A percentile compares a stretch with the other conserved stretches of the same genome.
These are phyloP conservation scores for Botrytis galanthina DNA, from an alignment of 2,329 filamentous ascomycete genomes.

Conservation along the genomic window DNA sequence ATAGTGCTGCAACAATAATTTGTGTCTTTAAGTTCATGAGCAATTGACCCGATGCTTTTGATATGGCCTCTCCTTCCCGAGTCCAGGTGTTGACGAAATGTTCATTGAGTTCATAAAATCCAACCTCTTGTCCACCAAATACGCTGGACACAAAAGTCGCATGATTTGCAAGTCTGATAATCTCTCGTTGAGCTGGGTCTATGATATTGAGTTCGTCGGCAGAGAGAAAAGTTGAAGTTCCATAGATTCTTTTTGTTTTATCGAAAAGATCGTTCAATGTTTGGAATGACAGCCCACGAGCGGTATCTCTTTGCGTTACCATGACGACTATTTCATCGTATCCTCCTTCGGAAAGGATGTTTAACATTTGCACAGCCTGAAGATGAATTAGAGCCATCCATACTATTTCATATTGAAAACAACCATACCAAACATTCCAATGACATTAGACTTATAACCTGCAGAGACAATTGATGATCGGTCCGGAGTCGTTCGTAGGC, in stretches of 20 bases:
- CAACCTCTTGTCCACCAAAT: constrained; percentile 62
- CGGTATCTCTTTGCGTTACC: constrained; percentile 53
- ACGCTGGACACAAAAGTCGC: constrained; percentile 63
- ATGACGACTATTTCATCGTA: constrained; percentile 57
- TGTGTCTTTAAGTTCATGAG: constrained; percentile 66
- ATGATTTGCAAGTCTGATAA: constrained; percentile 62
- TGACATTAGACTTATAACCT: constrained; percentile 58
- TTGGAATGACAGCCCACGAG: constrained; percentile 59
- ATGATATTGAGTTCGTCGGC: constrained; percentile 51
- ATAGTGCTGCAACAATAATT: constrained; percentile 61
- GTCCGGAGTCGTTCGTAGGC: constrained; percentile 6
- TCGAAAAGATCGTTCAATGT: constrained; percentile 61
- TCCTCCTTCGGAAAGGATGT: constrained; percentile 54
- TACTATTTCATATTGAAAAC: not conserved
- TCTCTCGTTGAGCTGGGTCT: constrained; percentile 53
- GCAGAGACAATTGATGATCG: constrained; percentile 42
- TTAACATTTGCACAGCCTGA: constrained; percentile 58
- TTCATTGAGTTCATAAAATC: constrained; percentile 61
- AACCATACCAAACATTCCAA: constrained; percentile 57
- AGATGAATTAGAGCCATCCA: constrained; percentile 13
- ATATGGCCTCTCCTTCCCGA: constrained; percentile 54
- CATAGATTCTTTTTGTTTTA: constrained; percentile 61
- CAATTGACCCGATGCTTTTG: constrained; percentile 59
- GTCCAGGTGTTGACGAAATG: constrained; percentile 64
- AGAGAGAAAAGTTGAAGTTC: constrained; percentile 50